phyloP scores from a whole-genome alignment of 2,329 filamentous ascomycete genomes.

The Alternaria sp. region DNA sequence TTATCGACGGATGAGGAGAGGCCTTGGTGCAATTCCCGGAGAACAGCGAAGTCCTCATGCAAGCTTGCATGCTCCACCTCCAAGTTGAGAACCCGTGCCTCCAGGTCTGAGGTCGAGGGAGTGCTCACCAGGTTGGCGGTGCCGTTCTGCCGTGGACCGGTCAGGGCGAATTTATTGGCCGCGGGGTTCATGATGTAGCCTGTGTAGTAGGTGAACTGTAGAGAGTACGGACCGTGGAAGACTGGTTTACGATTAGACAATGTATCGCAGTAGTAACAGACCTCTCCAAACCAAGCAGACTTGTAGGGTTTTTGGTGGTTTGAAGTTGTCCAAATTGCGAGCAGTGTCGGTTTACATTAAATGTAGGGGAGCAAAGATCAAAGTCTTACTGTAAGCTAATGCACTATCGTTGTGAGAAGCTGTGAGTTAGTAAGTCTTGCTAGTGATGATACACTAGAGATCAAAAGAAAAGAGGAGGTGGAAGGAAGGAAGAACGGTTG shows the following conservation, averaged over 20 bases:
- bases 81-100: constrained; percentile 29
- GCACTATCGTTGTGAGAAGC: neutral
- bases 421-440: neutral
- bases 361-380: neutral
- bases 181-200: constrained; percentile 22
- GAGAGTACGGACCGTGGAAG: neutral
- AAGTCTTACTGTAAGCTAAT: neutral
- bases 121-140: constrained; percentile 28
- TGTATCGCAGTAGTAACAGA: neutral
- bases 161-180: constrained; percentile 24
- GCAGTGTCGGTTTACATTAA: neutral
- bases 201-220: neutral
- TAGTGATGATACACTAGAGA: neutral
- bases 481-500: neutral
- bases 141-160: constrained; percentile 7
- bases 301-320: neutral
- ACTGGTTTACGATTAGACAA: constrained; percentile 16
- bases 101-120: constrained; percentile 25
- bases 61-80: constrained; percentile 28
- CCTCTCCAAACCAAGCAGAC: constrained; percentile 4
- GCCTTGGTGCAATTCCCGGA: constrained; percentile 27
- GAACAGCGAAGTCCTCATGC: constrained; percentile 24
- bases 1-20: constrained; percentile 34
- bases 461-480: neutral
- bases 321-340: neutral